Percentiles rank a stretch among this genome's conserved stretches.
Evolutionary conservation across 768 basidiomycete species (phyloP).

Genomic region (button mushroom (Agaricus bisporus)): DNA sequence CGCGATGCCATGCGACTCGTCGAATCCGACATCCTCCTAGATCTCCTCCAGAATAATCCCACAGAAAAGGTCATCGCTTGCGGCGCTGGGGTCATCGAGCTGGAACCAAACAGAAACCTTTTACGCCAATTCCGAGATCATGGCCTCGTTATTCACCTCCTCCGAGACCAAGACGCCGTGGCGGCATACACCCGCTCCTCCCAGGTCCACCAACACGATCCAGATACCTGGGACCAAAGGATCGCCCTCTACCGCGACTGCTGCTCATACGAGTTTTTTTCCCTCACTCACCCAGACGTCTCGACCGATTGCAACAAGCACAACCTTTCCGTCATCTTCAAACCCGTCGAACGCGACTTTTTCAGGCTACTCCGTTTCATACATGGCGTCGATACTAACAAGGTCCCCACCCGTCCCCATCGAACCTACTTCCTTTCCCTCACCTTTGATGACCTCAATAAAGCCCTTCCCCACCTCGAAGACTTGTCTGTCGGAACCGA

Average conservation of each 20-base stretch:
- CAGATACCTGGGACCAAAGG: conserved; percentile 59
- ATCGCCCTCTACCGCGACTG: conserved; percentile 61
- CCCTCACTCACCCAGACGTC: conserved; percentile 32
- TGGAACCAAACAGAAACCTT: conserved; percentile 50
- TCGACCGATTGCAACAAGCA: conserved; percentile 13
- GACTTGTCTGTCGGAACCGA: conserved; percentile 62
- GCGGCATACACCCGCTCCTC: conserved; percentile 51
- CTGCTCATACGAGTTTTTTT: conserved; percentile 63
- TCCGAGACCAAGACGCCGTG: conserved; percentile 64
- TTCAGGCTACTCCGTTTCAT: conserved; percentile 68
- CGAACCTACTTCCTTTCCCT: conserved; percentile 69
- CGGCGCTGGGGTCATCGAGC: conserved; percentile 75
- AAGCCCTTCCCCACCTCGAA: conserved; percentile 47
- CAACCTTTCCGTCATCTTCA: conserved; percentile 16
- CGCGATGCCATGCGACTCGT: conserved; percentile 69
- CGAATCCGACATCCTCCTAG: conserved; percentile 54
- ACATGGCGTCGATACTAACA: conserved; percentile 50
- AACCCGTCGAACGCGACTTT: conserved; percentile 43
- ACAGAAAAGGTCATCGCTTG: conserved; percentile 60
- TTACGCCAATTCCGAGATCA: conserved; percentile 44
- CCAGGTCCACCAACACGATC: conserved; percentile 59
- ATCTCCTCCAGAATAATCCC: conserved; percentile 45
- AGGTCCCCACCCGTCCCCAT: conserved; percentile 30
- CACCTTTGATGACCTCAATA: conserved; percentile 64
- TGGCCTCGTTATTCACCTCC: conserved; percentile 67